Evolutionary conservation across 345 rosid genomes (phyloP), one percentile per base, ranked within the genome.

Genomic region (Brassica napus): DNA sequence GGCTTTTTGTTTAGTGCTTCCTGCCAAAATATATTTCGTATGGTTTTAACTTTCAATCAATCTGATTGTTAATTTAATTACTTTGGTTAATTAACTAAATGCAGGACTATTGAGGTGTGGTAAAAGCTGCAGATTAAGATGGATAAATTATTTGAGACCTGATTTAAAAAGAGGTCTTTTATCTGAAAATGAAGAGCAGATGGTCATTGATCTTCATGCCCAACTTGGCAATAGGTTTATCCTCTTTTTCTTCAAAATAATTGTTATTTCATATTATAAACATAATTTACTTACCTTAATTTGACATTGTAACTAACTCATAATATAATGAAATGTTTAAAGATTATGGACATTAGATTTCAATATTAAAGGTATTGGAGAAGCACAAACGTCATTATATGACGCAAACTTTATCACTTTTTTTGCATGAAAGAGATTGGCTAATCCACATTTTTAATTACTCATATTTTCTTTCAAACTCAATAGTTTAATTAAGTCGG

Each of bases 61-160:
- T 4, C 26, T 39, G 21, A 23, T 72, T 10, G n/a, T 24, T 62
- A 23, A 31, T 18, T 42, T 72, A 8, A n/a, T 69, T 16, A 57
- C 18, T 39, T 47, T 60, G 62, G 69, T 32, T 73, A 12, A 24
- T 62, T 16, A 54, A 63, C 0, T 62, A 54, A 52, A 69, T 69
- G 87, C 95, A 90, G 98, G 98, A 68, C 73, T 94, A 66, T 73
- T 90, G 42, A 90, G 98, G 86, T 92, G 98, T 67, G 98, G 98
- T 9, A 94, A 94, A 81, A 94, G 98, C 78, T 94, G 98, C 85
- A 86, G 98, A 69, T 85, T 94, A 70, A 86, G 98, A 82, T 94
- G 98, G 98, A 94, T 88, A 34, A 94, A 94, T 71, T 94, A 94
- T 79, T 81, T 94, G 2, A 86, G 98, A 73, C 98, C 98, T 32